These are phyloP conservation scores for Irpex sp. DNA, from an alignment of 1,284 basidiomycete genomes.

Conservation along the genomic window DNA sequence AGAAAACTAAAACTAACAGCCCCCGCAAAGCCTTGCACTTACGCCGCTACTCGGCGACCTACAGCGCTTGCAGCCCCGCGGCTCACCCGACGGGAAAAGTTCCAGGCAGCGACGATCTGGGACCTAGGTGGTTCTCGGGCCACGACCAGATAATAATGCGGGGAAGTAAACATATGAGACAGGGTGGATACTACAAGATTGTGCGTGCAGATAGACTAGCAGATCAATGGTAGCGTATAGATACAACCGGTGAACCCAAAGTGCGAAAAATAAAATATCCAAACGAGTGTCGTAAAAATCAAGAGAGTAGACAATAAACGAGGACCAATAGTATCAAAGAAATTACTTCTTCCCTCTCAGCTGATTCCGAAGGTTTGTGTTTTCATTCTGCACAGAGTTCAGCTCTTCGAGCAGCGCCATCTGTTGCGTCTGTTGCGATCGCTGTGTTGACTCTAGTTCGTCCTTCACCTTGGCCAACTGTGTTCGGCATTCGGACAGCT, in stretches of 20 bases:
- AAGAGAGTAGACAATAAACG: neutral
- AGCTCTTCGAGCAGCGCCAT: constrained; percentile 75
- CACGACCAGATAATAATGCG: neutral
- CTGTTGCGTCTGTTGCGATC: constrained; percentile 65
- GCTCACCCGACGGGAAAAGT: neutral
- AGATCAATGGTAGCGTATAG: constrained; percentile 7
- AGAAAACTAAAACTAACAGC: neutral
- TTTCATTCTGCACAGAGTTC: constrained; percentile 76
- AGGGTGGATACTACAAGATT: neutral
- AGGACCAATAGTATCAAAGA: neutral
- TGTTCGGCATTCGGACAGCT: constrained; percentile 44
- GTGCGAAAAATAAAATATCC: neutral
- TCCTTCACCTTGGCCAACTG: constrained; percentile 35
- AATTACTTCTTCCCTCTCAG: constrained; percentile 50
- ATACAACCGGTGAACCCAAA: constrained; percentile 10
- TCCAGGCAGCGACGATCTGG: neutral
- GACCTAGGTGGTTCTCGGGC: neutral
- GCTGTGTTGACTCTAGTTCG: constrained; percentile 47
- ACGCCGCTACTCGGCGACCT: constrained; percentile 4
- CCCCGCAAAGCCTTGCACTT: neutral
- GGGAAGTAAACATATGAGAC: neutral
- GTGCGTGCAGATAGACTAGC: constrained; percentile 3
- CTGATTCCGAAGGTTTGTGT: constrained; percentile 64
- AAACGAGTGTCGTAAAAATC: neutral
- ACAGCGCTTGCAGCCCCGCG: neutral